Evolutionary conservation across 2,329 filamentous ascomycete genomes (phyloP).

Genomic region (Pseudogymnoascus sp.): DNA sequence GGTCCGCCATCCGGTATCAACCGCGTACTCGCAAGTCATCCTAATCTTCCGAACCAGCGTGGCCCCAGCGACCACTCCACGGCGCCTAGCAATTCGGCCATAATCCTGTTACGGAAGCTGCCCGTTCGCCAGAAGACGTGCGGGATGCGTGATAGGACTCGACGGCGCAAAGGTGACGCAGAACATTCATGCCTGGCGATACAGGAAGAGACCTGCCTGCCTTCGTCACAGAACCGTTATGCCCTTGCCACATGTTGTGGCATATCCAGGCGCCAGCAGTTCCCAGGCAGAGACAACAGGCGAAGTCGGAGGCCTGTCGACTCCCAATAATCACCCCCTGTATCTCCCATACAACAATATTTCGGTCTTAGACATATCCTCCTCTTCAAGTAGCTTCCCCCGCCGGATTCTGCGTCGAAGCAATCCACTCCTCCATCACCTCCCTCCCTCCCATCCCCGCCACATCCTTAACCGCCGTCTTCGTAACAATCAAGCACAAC

Average conservation of each 20-base stretch:
- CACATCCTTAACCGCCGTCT: constrained; percentile 25
- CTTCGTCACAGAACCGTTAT: background rate
- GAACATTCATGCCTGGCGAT: background rate
- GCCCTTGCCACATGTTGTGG: background rate
- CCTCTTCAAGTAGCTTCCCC: constrained; percentile 19
- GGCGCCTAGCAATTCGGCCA: background rate
- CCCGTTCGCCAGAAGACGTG: background rate
- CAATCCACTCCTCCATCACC: constrained; percentile 80
- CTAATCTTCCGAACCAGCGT: background rate
- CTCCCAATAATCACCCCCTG: background rate
- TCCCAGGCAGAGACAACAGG: background rate
- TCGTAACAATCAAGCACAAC: constrained; percentile 77
- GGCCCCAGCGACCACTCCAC: background rate
- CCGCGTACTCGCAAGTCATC: background rate
- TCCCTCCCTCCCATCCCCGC: constrained; percentile 50
- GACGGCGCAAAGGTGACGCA: no score
- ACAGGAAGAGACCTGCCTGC: background rate
- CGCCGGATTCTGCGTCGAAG: constrained; percentile 61
- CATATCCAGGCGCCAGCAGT: background rate
- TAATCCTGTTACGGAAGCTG: background rate
- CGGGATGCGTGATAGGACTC: no score
- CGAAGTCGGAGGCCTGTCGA: background rate
- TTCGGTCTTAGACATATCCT: background rate
- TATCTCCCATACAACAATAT: background rate
- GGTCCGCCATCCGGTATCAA: background rate